Percentiles rank a stretch among this genome's conserved stretches.
phyloP scores from a whole-genome alignment of 2,329 filamentous ascomycete species.

The Fusarium newnesense region DNA sequence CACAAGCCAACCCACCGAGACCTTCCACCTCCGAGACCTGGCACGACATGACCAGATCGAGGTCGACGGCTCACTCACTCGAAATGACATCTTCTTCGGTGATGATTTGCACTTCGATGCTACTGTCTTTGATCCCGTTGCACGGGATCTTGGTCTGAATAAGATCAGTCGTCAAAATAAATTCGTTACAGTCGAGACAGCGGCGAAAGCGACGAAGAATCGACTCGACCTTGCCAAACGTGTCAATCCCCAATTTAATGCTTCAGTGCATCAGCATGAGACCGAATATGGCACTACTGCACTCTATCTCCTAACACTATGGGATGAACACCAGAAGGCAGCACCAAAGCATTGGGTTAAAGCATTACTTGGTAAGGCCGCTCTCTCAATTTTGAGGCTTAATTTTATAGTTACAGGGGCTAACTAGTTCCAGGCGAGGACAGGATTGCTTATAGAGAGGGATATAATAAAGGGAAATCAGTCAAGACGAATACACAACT shows the following conservation, averaged over 20 bases:
- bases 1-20: not conserved
- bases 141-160: not conserved
- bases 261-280: not conserved
- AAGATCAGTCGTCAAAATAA: not conserved
- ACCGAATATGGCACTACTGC: not conserved
- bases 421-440: not conserved
- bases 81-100: not conserved
- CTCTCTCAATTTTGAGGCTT: fast-evolving
- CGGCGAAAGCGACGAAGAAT: not conserved
- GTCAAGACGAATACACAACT: not conserved
- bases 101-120: not conserved
- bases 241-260: not conserved
- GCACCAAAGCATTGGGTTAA: not conserved
- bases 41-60: not conserved
- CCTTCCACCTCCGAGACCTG: not conserved
- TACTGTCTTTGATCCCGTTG: not conserved
- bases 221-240: not conserved
- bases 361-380: not conserved
- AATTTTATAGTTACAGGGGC: not conserved
- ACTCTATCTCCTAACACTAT: not conserved
- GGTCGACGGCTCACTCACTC: not conserved
- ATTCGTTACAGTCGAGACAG: not conserved
- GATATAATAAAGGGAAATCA: not conserved
- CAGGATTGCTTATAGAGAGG: not conserved
- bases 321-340: not conserved